These are phyloP conservation scores for Tuber indicum DNA, from an alignment of 495 filamentous ascomycete genomes.

Conservation along the genomic window DNA sequence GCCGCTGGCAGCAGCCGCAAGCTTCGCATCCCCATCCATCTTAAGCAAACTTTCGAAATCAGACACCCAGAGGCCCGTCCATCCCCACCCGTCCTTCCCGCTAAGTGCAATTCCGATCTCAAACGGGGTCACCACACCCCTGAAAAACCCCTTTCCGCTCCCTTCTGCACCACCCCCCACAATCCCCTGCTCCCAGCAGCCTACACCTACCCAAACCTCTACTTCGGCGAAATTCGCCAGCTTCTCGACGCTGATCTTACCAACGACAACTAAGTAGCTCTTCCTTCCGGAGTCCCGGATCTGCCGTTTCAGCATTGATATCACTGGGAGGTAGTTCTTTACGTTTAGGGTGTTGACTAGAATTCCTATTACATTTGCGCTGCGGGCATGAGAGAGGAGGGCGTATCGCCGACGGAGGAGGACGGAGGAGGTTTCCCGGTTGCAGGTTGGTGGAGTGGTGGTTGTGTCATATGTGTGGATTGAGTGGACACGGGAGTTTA, in stretches of 20 bases:
- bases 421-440: slow-evolving; percentile 40
- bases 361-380: slow-evolving; percentile 78
- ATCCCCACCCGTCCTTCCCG: slow-evolving; percentile 38
- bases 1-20: slow-evolving; percentile 4
- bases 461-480: slow-evolving; percentile 63
- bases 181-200: slow-evolving; percentile 93
- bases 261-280: slow-evolving; percentile 90
- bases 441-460: slow-evolving; percentile 40
- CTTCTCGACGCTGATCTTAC: slow-evolving; percentile 92
- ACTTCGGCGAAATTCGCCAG: slow-evolving; percentile 93
- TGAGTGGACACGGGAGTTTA: slow-evolving; percentile 69
- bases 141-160: slow-evolving; percentile 59
- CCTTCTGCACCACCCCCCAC: slow-evolving; percentile 50
- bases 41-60: slow-evolving; percentile 45
- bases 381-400: slow-evolving; percentile 71
- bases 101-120: slow-evolving; percentile 70
- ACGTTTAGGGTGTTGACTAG: slow-evolving; percentile 91
- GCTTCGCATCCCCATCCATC: slow-evolving; percentile 26
- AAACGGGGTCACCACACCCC: slow-evolving; percentile 83
- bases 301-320: slow-evolving; percentile 60
- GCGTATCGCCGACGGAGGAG: slow-evolving; percentile 81
- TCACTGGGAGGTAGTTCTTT: slow-evolving; percentile 75
- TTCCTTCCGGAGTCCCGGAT: slow-evolving; percentile 81
- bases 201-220: slow-evolving; percentile 93
- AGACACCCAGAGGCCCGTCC: slow-evolving; percentile 46